These are phyloP conservation scores for Torulaspora pretoriensis DNA, from an alignment of 1,139 yeast species.

Conservation along the genomic window DNA sequence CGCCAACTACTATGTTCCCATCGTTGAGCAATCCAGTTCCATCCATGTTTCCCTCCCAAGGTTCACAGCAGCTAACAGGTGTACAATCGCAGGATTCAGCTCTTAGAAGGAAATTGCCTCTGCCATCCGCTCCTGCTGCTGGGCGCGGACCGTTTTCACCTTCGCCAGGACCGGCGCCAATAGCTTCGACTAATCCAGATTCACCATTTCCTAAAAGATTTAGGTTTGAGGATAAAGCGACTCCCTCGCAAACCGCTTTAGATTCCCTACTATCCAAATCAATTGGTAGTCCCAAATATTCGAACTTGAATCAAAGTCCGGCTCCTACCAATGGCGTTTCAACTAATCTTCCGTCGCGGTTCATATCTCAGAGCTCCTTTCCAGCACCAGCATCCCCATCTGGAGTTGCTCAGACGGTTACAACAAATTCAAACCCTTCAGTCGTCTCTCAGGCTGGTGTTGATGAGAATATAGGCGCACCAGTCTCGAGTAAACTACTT, in stretches of 20 bases:
- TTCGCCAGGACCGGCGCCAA: conserved; percentile 19
- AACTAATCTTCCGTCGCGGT: conserved; percentile 10
- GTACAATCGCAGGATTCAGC: conserved; percentile 6
- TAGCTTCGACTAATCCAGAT: conserved; percentile 13
- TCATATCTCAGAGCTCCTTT: conserved; percentile 12
- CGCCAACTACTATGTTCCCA: conserved; percentile 15
- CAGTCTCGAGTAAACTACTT: not conserved
- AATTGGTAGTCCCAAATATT: conserved; percentile 25
- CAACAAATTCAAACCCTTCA: conserved; percentile 5
- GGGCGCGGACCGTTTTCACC: conserved; percentile 25
- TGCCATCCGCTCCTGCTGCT: conserved; percentile 18
- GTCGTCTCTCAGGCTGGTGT: not conserved
- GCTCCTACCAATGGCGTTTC: conserved; percentile 2
- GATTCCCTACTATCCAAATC: conserved; percentile 32
- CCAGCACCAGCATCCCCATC: conserved; percentile 13
- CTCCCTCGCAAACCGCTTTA: conserved; percentile 32
- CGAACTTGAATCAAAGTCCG: conserved; percentile 14
- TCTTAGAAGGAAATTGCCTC: conserved; percentile 24
- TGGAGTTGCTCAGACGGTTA: conserved; percentile 7
- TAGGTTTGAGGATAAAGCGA: conserved; percentile 30
- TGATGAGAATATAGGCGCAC: not conserved
- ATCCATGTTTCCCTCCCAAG: conserved; percentile 9
- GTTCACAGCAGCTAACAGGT: conserved; percentile 4
- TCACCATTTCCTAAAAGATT: conserved; percentile 27
- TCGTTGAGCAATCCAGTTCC: conserved; percentile 15